Evolutionary conservation across 2,329 filamentous ascomycete genomes (phyloP), one percentile per base, ranked within the genome.

Genomic region (Phaeosphaeriaceae sp.): DNA sequence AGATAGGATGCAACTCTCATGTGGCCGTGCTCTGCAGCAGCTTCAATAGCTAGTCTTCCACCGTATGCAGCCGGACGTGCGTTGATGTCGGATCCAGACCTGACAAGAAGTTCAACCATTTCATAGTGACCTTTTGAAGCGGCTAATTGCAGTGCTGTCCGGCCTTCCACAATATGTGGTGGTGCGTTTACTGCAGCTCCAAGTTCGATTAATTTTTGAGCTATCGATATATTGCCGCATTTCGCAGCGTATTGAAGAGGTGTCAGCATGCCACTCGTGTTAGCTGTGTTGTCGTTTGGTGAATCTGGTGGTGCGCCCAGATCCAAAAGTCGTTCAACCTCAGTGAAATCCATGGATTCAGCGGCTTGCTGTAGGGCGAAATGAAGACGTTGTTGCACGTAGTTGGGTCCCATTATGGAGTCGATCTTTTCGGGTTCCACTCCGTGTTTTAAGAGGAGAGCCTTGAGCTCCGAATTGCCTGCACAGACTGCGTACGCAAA

Each of bases 101-200:
- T 21, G 11, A 63, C 24, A 7, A 63, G 58, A 7, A 56, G 24
- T 13, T 54, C 48, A 9, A 57, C 54, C 17, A 72, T 71, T 1
- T 68, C 63, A 19, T 71, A 50, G 15, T 66, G 69, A 2, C 70
- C 71, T 31, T 58, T 48, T 11, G 68, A 66, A 1, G 66, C 67
- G 10, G 72, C 71, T 36, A 67, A 61, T 51, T 75, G 70, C 25
- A 74, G 56, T 20, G 68, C 66, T 31, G 72, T 75, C 1, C 57
- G 65, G 3, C 67, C 69, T 19, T 13, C 15, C 9, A 19, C 41
- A 1, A 58, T 52, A 15, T 17, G 19, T 5, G 41, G 4, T 44
- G n/a, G n/a, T 44, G 41, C 17, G 20, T 44, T 20, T 4, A 44
- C 17, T 44, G 6, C 17, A 15, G 41, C 41, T 3, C 41, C 41